Evolutionary conservation across 306 rosid species (phyloP), one percentile per base, ranked within the genome.

Genomic region (Lotus japonicus): DNA sequence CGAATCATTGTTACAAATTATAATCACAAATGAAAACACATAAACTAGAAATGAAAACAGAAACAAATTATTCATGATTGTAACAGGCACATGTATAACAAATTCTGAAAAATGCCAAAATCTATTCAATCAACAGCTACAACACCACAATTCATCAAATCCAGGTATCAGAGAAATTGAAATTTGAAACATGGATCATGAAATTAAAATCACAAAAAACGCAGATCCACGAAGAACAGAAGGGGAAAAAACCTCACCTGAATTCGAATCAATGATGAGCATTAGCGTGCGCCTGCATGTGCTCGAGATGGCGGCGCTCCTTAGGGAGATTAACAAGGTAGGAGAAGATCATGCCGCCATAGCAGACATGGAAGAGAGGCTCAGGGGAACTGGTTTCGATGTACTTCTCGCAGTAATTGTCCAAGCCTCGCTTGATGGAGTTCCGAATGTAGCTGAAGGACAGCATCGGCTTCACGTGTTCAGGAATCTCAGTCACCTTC

Each of bases 261-360:
- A 19, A 57, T 68, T 68, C 74, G 56, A 19, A 57, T 73, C 72
- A 78, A 72, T 81, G 59, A n/a, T 79, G 91, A 71, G 87, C 85
- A 68, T 82, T 89, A 49, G 91, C 91, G 75, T 84, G 89, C 38
- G 81, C 59, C 75, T 49, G 81, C 76, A 19, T 79, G 73, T 88
- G 98, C 69, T 60, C 87, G 52, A 84, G 90, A 57, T 92, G 96
- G 65, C 98, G 95, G 19, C 89, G 91, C 77, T 92, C 95, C 45
- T 85, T 80, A 1, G 95, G 95, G 48, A 92, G 96, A 5, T 82
- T 87, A 44, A 92, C 76, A 50, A 89, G 84, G 79, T 87, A 92
- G 28, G 95, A 89, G 49, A 92, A 83, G 65, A 78, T 45, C 92
- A 89, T 84, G 5, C 98, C 98, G 0, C 96, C 95, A 11, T 62